Evolutionary conservation across 495 filamentous ascomycete species (phyloP).

Genomic region (Xylaria curta): DNA sequence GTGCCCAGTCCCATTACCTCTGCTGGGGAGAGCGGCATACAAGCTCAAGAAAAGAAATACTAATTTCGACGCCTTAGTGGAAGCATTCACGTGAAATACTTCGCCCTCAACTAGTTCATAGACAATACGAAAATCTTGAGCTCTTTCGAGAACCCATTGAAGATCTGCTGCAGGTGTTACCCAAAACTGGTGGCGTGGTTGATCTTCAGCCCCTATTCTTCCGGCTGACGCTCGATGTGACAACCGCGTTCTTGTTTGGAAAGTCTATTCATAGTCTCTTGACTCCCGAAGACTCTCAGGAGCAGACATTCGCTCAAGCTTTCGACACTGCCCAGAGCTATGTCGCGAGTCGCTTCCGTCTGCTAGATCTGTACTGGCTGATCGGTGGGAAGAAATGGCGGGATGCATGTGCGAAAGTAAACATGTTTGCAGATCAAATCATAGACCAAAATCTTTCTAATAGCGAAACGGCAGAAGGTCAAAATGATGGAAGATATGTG

Average conservation of each 20-base stretch:
- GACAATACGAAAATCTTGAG: slow-evolving; percentile 29
- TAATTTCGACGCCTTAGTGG: slow-evolving; percentile 41
- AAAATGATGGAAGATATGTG: slow-evolving; percentile 32
- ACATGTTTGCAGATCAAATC: slow-evolving; percentile 31
- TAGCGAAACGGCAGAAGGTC: slow-evolving; percentile 18
- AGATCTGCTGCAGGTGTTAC: slow-evolving; percentile 50
- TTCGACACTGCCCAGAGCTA: slow-evolving; percentile 38
- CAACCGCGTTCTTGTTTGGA: slow-evolving; percentile 75
- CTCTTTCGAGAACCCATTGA: slow-evolving; percentile 46
- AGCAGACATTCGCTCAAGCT: slow-evolving; percentile 24
- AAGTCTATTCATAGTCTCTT: slow-evolving; percentile 61
- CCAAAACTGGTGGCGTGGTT: slow-evolving; percentile 39
- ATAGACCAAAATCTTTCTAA: slow-evolving; percentile 39
- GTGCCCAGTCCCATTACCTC: background rate
- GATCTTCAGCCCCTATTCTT: slow-evolving; percentile 68
- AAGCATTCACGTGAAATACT: slow-evolving; percentile 60
- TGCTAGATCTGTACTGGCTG: slow-evolving; percentile 57
- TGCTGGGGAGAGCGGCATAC: background rate
- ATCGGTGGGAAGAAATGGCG: slow-evolving; percentile 53
- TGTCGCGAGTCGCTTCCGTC: slow-evolving; percentile 45
- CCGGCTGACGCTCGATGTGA: slow-evolving; percentile 70
- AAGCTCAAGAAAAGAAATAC: background rate
- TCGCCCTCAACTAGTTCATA: slow-evolving; percentile 58
- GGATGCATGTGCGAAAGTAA: slow-evolving; percentile 43
- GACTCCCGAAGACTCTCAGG: slow-evolving; percentile 31